A percentile compares a stretch with the other conserved stretches of the same genome.
Conservation (phyloP, 345 rosid species). For the Balakata baccata region DNA sequence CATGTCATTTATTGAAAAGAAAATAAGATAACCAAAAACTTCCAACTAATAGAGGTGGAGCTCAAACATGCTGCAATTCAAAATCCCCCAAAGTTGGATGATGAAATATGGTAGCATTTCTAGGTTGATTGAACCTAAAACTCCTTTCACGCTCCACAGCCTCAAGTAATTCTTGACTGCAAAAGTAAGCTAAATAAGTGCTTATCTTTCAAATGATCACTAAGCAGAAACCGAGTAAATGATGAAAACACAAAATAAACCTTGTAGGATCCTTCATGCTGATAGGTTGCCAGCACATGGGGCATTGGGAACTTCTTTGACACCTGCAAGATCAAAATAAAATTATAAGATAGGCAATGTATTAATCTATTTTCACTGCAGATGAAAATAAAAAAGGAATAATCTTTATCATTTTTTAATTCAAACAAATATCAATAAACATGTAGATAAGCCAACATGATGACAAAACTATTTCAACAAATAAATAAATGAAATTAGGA, state of each 20-base stretch:
- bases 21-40: background rate
- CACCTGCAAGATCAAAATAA: constrained; percentile 52
- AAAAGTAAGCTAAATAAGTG: constrained; percentile 17
- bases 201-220: background rate
- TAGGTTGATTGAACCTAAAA: constrained; percentile 64
- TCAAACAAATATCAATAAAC: background rate
- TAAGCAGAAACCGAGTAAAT: constrained; percentile 5
- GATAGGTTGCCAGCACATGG: constrained; percentile 96
- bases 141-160: constrained; percentile 82
- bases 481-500: background rate
- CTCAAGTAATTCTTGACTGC: constrained; percentile 91
- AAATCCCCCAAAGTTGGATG: constrained; percentile 95
- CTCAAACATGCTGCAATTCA: constrained; percentile 84
- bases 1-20: constrained; percentile 9
- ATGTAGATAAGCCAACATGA: background rate
- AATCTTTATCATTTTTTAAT: background rate
- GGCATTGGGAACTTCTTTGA: constrained; percentile 97
- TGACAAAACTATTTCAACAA: background rate
- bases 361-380: background rate
- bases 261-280: constrained; percentile 85
- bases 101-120: constrained; percentile 83
- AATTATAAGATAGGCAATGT: constrained; percentile 5
- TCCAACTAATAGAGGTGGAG: constrained; percentile 15
- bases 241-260: constrained; percentile 35
- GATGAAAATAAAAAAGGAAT: background rate